phyloP scores from a whole-genome alignment of 257 asterid genomes.

The Ocimum tenuiflorum region DNA sequence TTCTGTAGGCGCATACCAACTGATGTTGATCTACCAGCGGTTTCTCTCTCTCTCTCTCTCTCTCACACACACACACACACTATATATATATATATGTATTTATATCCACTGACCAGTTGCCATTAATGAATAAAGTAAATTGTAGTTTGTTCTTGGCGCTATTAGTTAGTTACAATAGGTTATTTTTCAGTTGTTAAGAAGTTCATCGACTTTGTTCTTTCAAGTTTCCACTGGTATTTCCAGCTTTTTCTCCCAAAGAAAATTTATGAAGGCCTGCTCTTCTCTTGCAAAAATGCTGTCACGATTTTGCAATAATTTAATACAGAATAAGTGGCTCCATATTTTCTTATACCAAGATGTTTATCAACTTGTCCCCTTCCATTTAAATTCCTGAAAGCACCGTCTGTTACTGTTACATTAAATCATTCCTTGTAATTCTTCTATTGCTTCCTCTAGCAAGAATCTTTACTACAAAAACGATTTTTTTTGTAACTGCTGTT shows the following conservation, averaged over 20 bases:
- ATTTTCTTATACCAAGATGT: neutral
- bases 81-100: neutral
- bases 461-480: neutral
- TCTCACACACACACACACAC: no score
- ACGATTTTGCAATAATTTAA: neutral
- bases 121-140: neutral
- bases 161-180: neutral
- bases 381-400: neutral
- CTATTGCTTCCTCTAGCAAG: neutral
- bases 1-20: constrained; percentile 17
- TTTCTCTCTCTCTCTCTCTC: no score
- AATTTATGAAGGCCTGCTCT: neutral
- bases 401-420: neutral
- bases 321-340: neutral
- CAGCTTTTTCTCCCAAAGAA: neutral
- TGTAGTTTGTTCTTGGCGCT: neutral
- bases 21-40: no score
- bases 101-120: neutral
- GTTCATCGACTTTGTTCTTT: neutral
- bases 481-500: neutral
- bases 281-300: neutral
- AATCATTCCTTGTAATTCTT: neutral
- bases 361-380: neutral
- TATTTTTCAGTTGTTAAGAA: neutral
- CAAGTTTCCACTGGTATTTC: constrained; percentile 1